Evolutionary conservation across 2,329 filamentous ascomycete species (phyloP).

Genomic region (Dothistroma septosporum): DNA sequence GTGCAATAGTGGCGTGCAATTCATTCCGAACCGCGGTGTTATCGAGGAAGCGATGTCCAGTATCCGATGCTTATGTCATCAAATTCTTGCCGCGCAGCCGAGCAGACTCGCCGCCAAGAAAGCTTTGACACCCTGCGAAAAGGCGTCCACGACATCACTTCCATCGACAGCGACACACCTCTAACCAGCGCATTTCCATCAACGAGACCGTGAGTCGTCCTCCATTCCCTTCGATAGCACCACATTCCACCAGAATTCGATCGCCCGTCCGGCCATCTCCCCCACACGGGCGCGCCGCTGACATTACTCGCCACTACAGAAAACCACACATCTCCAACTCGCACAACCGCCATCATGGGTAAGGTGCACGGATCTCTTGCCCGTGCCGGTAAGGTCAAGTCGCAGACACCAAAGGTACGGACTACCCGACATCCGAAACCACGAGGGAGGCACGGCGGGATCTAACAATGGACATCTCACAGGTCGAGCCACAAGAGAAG

Average conservation of each 20-base stretch:
- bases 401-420: conserved; percentile 84
- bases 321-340: conserved; percentile 14
- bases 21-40: background rate
- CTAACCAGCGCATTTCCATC: conserved; percentile 16
- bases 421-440: conserved; percentile 7
- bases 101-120: conserved; percentile 1
- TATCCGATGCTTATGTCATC: conserved; percentile 1
- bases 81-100: background rate
- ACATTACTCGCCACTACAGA: conserved; percentile 24
- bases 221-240: conserved; percentile 6
- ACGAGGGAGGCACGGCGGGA: background rate
- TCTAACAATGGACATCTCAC: conserved; percentile 8
- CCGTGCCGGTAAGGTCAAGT: conserved; percentile 98
- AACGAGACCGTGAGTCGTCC: conserved; percentile 18
- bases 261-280: background rate
- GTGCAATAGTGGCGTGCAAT: background rate
- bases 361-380: conserved; percentile 93
- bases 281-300: conserved; percentile 9
- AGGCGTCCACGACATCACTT: conserved; percentile 7
- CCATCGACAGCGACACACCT: conserved; percentile 15
- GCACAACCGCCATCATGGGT: conserved; percentile 65
- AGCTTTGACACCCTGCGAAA: background rate
- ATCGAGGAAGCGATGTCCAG: background rate
- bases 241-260: background rate
- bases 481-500: conserved; percentile 92